phyloP scores from a whole-genome alignment of 805 yeast species.

The Cyberlindnera maritima region DNA sequence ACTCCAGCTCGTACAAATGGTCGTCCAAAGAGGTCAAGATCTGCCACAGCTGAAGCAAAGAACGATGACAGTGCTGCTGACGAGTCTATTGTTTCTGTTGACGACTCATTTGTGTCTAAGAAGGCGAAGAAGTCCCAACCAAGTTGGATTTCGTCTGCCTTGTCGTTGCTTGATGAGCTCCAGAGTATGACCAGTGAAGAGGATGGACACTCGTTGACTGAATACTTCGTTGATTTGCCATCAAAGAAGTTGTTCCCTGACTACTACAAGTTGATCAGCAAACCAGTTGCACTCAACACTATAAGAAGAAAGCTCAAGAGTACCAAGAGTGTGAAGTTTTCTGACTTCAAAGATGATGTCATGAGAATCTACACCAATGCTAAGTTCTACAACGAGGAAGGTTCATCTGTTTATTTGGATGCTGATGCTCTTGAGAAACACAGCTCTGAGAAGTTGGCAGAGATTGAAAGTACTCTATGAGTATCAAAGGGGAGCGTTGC shows the following conservation, averaged over 20 bases:
- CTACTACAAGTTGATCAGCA: constrained; percentile 55
- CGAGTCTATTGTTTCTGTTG: constrained; percentile 7
- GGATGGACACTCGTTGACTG: constrained; percentile 45
- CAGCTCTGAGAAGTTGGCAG: constrained; percentile 53
- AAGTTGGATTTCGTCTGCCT: constrained; percentile 28
- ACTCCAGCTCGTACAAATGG: constrained; percentile 12
- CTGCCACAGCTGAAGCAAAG: constrained; percentile 9
- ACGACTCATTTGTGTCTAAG: constrained; percentile 14
- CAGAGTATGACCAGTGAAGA: constrained; percentile 27
- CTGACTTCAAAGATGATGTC: constrained; percentile 55
- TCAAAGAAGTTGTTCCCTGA: constrained; percentile 77
- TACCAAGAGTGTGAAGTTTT: constrained; percentile 44
- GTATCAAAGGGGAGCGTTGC: not conserved
- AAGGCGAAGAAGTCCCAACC: constrained; percentile 26
- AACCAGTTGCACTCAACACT: constrained; percentile 66
- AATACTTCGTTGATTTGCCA: constrained; percentile 68
- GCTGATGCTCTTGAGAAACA: constrained; percentile 71
- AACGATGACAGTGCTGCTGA: constrained; percentile 4
- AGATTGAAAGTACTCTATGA: constrained; percentile 11
- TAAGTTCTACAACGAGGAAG: constrained; percentile 84
- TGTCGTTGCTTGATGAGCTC: constrained; percentile 43
- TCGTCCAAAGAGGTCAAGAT: constrained; percentile 25
- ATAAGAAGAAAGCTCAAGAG: constrained; percentile 54
- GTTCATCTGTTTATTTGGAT: constrained; percentile 80
- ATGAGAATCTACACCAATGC: constrained; percentile 83